Evolutionary conservation across 1,284 basidiomycete genomes (phyloP).

Genomic region (Fomitopsis palustris): DNA sequence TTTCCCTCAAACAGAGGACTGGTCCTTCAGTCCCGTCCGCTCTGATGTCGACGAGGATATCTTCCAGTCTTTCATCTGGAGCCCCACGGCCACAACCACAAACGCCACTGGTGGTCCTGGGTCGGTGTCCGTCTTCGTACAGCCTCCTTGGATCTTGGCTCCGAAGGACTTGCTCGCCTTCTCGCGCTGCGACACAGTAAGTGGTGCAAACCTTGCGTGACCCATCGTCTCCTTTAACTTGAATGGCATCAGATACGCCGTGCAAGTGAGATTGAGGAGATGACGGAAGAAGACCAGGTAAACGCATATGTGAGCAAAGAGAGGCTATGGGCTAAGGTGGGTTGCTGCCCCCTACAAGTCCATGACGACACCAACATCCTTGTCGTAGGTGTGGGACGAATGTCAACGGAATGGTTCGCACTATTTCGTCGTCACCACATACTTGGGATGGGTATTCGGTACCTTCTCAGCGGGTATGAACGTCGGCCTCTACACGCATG

Average conservation of each 20-base stretch:
- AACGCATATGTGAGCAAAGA: constrained; percentile 26
- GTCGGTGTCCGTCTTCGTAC: constrained; percentile 49
- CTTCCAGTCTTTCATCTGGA: constrained; percentile 54
- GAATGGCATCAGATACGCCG: neutral
- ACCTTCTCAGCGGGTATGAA: constrained; percentile 57
- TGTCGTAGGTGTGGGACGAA: constrained; percentile 58
- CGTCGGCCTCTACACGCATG: neutral
- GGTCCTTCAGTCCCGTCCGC: constrained; percentile 35
- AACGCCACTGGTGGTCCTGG: constrained; percentile 23
- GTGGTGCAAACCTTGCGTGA: constrained; percentile 12
- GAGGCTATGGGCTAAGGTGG: constrained; percentile 66
- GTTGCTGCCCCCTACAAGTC: constrained; percentile 4
- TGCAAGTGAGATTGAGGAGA: neutral
- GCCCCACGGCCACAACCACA: constrained; percentile 14
- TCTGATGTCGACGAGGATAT: constrained; percentile 37
- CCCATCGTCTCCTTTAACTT: neutral
- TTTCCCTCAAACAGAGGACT: constrained; percentile 34
- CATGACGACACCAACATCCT: neutral
- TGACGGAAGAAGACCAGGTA: neutral
- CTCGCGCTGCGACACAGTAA: constrained; percentile 41
- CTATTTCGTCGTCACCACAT: constrained; percentile 68
- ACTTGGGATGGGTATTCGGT: constrained; percentile 70
- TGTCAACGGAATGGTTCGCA: constrained; percentile 49
- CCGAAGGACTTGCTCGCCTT: constrained; percentile 54
- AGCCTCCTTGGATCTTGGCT: constrained; percentile 65